phyloP scores from a whole-genome alignment of 1,139 yeast species.

The Diutina catenulata region DNA sequence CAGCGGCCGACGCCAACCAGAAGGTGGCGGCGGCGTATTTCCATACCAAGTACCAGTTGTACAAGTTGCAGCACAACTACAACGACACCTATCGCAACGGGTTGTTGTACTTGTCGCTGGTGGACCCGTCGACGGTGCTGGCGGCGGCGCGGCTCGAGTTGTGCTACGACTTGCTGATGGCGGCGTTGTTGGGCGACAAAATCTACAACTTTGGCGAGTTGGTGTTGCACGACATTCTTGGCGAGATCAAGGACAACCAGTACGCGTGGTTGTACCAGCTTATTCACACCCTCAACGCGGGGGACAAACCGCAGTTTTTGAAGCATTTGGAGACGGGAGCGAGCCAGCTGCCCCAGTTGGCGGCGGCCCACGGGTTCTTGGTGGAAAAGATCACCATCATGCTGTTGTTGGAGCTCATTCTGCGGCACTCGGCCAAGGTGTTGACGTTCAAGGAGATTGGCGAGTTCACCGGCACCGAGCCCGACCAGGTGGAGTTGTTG shows the following conservation, averaged over 20 bases:
- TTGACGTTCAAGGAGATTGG: slow-evolving; percentile 68
- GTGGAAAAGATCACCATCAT: slow-evolving; percentile 87
- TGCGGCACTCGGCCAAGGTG: slow-evolving; percentile 57
- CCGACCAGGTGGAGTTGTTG: slow-evolving; percentile 75
- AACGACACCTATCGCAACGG: slow-evolving; percentile 65
- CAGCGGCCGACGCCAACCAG: slow-evolving; percentile 1
- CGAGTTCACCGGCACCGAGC: slow-evolving; percentile 51
- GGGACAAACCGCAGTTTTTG: slow-evolving; percentile 58
- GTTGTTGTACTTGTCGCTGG: slow-evolving; percentile 36
- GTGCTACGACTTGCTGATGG: slow-evolving; percentile 73
- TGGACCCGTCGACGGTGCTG: slow-evolving; percentile 20
- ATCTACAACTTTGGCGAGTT: slow-evolving; percentile 95
- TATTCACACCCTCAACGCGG: slow-evolving; percentile 62
- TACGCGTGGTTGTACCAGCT: slow-evolving; percentile 68
- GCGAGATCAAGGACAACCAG: slow-evolving; percentile 33
- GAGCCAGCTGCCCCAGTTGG: slow-evolving; percentile 46
- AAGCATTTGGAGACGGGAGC: slow-evolving; percentile 27
- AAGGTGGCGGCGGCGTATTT: slow-evolving; percentile 53
- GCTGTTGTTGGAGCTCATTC: slow-evolving; percentile 82
- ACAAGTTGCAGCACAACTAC: slow-evolving; percentile 66
- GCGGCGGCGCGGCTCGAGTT: slow-evolving; percentile 25
- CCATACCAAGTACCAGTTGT: slow-evolving; percentile 67
- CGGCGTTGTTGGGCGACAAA: slow-evolving; percentile 85
- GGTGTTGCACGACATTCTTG: slow-evolving; percentile 76
- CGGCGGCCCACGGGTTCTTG: slow-evolving; percentile 51